Base-by-base conservation (phyloP, 306 rosid genomes). In the Arachis hypogaea region DNA sequence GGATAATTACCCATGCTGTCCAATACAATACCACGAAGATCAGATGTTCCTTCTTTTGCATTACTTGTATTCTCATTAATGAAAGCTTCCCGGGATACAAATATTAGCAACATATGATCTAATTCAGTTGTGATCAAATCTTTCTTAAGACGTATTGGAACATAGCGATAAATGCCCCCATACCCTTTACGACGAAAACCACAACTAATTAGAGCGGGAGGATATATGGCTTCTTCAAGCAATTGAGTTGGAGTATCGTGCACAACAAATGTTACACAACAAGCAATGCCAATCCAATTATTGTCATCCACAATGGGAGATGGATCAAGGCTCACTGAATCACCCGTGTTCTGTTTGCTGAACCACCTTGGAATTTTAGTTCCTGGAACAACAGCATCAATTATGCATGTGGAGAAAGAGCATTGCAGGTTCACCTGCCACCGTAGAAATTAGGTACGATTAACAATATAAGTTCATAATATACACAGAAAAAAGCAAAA, bases 341-440 rank as follows among this genome's bases (percentile, higher is more conserved):
- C 5, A 46, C 47, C 18, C n/a, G 2, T 36, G 0, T 9, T 59
- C 8, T 71, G 66, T 11, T 59, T 9, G 44, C 6, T 47, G 11
- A 72, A 47, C 68, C 60, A 72, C 4, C 22, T 30, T 45, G 77
- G 77, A 12, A 72, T 72, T 33, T 60, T 11, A 47, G 6, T n/a
- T 45, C 68, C 59, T 3, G 41, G 77, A 59, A 47, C 33, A 16
- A 46, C 40, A 72, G 46, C 16, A 1, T 14, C 1, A 5, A 60
- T 0, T 0, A 0, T 0, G 5, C 9, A 5, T 0, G 5, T 8
- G 5, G 5, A 7, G 9, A 7, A 3, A 2, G n/a, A 11, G 2
- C 11, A 29, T 3, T 8, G 8, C n/a, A 7, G 0, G 36, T 0
- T 11, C 2, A 9, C 50, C 73, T 51, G 1, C 5, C 0, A 38